phyloP scores from a whole-genome alignment of 768 basidiomycete genomes.

The Boletus subcaerulescens region DNA sequence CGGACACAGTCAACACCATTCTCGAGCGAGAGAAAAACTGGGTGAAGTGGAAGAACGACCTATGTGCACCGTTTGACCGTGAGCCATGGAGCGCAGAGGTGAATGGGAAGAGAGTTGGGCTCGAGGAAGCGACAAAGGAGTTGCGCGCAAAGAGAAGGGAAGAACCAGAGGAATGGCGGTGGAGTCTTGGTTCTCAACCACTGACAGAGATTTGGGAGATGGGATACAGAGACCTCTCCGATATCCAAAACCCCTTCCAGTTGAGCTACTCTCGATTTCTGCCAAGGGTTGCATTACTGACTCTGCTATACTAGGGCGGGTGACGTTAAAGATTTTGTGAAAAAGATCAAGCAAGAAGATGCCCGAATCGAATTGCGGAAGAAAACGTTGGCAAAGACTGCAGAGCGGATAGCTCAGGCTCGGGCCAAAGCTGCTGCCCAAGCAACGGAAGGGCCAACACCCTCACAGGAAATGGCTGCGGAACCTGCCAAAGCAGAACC shows the following conservation, averaged over 20 bases:
- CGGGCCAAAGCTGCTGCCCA: constrained; percentile 41
- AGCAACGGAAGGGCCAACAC: constrained; percentile 19
- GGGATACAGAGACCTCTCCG: constrained; percentile 64
- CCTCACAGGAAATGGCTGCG: constrained; percentile 18
- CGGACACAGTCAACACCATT: constrained; percentile 68
- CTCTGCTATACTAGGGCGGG: constrained; percentile 48
- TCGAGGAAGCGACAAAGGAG: constrained; percentile 60
- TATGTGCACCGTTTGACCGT: constrained; percentile 77
- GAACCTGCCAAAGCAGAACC: constrained; percentile 24
- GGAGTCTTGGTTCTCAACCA: constrained; percentile 63
- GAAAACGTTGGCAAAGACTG: constrained; percentile 37
- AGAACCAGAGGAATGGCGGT: constrained; percentile 59
- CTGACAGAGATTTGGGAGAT: constrained; percentile 82
- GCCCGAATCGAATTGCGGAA: constrained; percentile 53
- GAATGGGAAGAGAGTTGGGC: constrained; percentile 46
- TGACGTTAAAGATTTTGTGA: constrained; percentile 71
- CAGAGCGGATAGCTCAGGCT: constrained; percentile 37
- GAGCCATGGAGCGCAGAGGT: constrained; percentile 56
- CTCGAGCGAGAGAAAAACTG: constrained; percentile 86
- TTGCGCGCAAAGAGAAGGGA: constrained; percentile 53
- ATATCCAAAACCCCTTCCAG: constrained; percentile 68
- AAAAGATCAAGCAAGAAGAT: constrained; percentile 68
- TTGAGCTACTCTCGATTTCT: constrained; percentile 35
- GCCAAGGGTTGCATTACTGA: constrained; percentile 1
- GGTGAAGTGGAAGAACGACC: constrained; percentile 86